Evolutionary conservation across 495 filamentous ascomycete genomes (phyloP).

Genomic region (Bathelium albidoporum): DNA sequence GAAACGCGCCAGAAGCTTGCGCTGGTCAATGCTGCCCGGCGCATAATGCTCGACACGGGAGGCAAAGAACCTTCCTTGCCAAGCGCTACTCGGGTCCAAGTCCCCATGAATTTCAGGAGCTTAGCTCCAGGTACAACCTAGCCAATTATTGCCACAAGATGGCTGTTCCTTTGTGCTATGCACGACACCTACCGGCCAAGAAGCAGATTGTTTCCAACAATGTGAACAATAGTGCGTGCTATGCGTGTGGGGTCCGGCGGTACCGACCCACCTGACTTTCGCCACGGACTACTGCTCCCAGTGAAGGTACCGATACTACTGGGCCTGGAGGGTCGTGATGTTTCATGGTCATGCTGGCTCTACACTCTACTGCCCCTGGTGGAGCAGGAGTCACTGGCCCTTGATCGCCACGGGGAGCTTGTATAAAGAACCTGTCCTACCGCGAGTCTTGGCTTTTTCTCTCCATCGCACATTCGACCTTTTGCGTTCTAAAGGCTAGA

Average conservation of each 20-base stretch:
- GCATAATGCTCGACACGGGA: not conserved
- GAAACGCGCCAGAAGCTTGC: not conserved
- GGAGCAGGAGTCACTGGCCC: constrained; percentile 6
- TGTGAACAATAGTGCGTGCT: not conserved
- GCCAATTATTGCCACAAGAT: not conserved
- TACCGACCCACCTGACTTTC: not conserved
- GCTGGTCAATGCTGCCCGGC: not conserved
- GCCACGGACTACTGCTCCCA: not conserved
- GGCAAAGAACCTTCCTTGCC: not conserved
- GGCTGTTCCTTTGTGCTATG: not conserved
- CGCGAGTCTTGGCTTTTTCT: constrained; percentile 9
- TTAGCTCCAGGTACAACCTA: not conserved
- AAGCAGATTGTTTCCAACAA: not conserved
- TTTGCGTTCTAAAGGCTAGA: constrained; percentile 9
- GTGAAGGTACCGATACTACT: not conserved
- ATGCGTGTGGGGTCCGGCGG: not conserved
- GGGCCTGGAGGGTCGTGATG: not conserved
- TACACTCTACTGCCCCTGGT: not conserved
- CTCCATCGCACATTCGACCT: constrained; percentile 10
- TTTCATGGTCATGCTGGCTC: not conserved
- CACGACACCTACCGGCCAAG: not conserved
- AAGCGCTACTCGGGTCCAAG: not conserved
- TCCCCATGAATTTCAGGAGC: constrained; percentile 1
- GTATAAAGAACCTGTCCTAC: not conserved
- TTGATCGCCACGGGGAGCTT: constrained; percentile 1